These are phyloP conservation scores for Hanseniaspora nectarophila DNA, from an alignment of 805 yeast species.

Conservation along the genomic window DNA sequence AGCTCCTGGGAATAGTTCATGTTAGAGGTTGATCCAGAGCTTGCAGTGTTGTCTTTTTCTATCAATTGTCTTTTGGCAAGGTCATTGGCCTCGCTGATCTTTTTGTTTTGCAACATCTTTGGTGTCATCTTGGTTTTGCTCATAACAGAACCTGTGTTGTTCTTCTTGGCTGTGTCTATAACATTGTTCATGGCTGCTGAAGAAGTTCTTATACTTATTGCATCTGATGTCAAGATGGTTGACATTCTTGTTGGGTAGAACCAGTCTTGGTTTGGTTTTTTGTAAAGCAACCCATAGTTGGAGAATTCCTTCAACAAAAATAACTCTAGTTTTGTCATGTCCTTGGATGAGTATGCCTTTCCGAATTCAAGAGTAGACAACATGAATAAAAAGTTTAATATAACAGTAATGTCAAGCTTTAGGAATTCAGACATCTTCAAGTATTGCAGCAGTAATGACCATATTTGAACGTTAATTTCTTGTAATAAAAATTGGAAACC, in stretches of 20 bases:
- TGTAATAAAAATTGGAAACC: slow-evolving; percentile 92
- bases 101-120: slow-evolving; percentile 13
- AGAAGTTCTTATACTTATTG: slow-evolving; percentile 58
- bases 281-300: slow-evolving; percentile 84
- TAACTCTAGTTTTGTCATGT: slow-evolving; percentile 66
- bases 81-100: slow-evolving; percentile 16
- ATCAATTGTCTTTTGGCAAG: slow-evolving; percentile 16
- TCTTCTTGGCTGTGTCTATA: slow-evolving; percentile 29
- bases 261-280: slow-evolving; percentile 43
- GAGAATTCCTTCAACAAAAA: slow-evolving; percentile 79
- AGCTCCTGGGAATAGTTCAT: slow-evolving; percentile 16
- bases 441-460: slow-evolving; percentile 84
- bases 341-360: slow-evolving; percentile 60
- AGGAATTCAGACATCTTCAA: slow-evolving; percentile 70
- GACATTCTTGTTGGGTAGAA: slow-evolving; percentile 89
- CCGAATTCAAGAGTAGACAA: slow-evolving; percentile 88
- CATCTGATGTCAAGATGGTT: slow-evolving; percentile 77
- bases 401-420: slow-evolving; percentile 92
- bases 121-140: slow-evolving; percentile 16
- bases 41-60: slow-evolving; percentile 17
- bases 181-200: slow-evolving; percentile 66
- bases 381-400: slow-evolving; percentile 83
- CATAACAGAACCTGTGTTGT: slow-evolving; percentile 15
- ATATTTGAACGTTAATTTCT: slow-evolving; percentile 84
- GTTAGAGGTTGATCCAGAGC: background rate